A percentile compares a stretch with the other conserved stretches of the same genome.
These are phyloP conservation scores for Asterophora lycoperdoides DNA, from an alignment of 768 basidiomycete species.

Conservation along the genomic window DNA sequence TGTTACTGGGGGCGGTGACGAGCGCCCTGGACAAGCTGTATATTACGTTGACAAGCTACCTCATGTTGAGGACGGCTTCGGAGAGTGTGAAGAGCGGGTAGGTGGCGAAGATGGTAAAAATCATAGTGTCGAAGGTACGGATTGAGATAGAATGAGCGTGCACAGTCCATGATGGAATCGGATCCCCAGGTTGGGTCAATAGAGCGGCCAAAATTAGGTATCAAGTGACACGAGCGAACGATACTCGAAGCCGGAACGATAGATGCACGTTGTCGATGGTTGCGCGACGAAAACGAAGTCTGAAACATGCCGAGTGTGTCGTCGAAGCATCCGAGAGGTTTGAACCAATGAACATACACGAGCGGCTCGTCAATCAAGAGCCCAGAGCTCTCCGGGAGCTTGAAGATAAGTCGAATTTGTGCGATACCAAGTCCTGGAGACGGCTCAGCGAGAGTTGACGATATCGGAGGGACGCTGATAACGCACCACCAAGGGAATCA, in stretches of 20 bases:
- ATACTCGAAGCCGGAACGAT: constrained; percentile 23
- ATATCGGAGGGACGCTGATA: constrained; percentile 21
- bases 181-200: constrained; percentile 12
- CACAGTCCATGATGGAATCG: constrained; percentile 17
- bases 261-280: constrained; percentile 10
- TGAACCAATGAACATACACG: constrained; percentile 25
- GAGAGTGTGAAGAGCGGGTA: constrained; percentile 1
- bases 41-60: too few species aligned
- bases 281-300: constrained; percentile 15
- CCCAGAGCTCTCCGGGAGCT: too few species aligned
- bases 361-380: constrained; percentile 18
- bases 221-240: constrained; percentile 26
- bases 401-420: too few species aligned
- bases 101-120: constrained; percentile 22
- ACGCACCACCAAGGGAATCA: constrained; percentile 10
- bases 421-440: too few species aligned
- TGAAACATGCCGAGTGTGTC: constrained; percentile 15
- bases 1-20: too few species aligned
- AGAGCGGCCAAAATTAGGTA: constrained; percentile 19
- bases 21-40: too few species aligned
- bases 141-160: constrained; percentile 24
- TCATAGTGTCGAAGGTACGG: constrained; percentile 27
- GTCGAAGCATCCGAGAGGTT: constrained; percentile 15
- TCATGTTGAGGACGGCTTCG: background rate
- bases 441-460: constrained; percentile 18